Evolutionary conservation across 2,329 filamentous ascomycete species (phyloP).

Genomic region (Mycosphaerella sp.): DNA sequence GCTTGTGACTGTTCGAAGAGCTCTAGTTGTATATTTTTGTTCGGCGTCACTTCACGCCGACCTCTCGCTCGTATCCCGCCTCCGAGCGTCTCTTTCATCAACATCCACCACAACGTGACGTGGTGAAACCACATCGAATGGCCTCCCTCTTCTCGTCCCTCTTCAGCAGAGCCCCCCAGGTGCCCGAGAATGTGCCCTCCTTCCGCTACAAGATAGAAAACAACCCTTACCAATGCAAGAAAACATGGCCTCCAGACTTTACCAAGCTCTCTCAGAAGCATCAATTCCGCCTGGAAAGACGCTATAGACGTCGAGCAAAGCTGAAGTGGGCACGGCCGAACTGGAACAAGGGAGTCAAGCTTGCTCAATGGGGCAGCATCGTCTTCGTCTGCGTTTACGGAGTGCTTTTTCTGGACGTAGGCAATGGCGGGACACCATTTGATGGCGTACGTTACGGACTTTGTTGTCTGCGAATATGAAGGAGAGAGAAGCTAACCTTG

Average conservation of each 20-base stretch:
- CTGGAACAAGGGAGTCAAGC: constrained; percentile 60
- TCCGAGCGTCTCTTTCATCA: not conserved
- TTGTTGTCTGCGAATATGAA: constrained; percentile 62
- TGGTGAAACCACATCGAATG: constrained; percentile 13
- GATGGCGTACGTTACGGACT: constrained; percentile 47
- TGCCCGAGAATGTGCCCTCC: constrained; percentile 18
- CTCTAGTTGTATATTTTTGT: not conserved
- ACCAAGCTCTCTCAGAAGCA: constrained; percentile 61
- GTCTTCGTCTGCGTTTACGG: constrained; percentile 52
- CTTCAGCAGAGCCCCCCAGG: constrained; percentile 23
- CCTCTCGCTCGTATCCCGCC: not conserved
- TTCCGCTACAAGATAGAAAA: constrained; percentile 39
- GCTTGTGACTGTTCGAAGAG: not conserved
- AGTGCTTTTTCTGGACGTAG: constrained; percentile 55
- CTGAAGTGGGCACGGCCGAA: constrained; percentile 56
- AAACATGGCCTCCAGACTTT: constrained; percentile 74
- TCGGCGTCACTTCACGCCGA: not conserved
- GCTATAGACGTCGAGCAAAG: constrained; percentile 64
- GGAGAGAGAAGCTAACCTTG: constrained; percentile 20
- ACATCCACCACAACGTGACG: not conserved
- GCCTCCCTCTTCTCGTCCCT: constrained; percentile 24
- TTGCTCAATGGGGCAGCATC: constrained; percentile 58
- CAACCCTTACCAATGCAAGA: constrained; percentile 61
- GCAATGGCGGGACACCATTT: constrained; percentile 44
- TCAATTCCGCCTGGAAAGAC: constrained; percentile 71